These are phyloP conservation scores for Kurtzmaniella quercitrusa DNA, from an alignment of 1,139 yeast genomes.

Conservation along the genomic window DNA sequence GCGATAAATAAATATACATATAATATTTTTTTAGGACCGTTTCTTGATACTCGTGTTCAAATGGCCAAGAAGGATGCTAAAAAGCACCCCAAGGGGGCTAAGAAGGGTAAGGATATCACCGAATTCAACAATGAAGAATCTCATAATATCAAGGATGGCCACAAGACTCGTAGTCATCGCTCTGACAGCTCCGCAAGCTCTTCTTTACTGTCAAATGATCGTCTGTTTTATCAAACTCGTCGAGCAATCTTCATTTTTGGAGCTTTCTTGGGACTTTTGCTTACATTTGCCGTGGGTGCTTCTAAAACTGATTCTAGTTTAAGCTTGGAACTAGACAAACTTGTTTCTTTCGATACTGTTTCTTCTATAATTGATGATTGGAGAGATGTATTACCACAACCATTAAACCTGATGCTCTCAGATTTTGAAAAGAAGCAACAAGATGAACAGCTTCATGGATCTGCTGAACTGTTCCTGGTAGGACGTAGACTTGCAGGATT, in stretches of 20 bases:
- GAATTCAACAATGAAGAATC: background rate
- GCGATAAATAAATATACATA: background rate
- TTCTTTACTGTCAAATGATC: background rate
- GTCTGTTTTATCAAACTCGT: constrained; percentile 33
- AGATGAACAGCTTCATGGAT: constrained; percentile 40
- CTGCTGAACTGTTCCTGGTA: constrained; percentile 83
- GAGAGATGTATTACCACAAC: constrained; percentile 64
- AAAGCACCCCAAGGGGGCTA: background rate
- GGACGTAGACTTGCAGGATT: constrained; percentile 62
- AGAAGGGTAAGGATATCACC: background rate
- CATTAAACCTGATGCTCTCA: constrained; percentile 55
- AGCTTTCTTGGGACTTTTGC: constrained; percentile 61
- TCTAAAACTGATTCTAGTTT: constrained; percentile 34
- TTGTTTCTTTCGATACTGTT: constrained; percentile 51
- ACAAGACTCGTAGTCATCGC: background rate
- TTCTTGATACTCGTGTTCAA: background rate
- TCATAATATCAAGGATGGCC: background rate
- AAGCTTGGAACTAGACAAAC: constrained; percentile 45
- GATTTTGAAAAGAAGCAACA: constrained; percentile 41
- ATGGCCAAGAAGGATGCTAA: constrained; percentile 1
- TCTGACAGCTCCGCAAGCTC: background rate
- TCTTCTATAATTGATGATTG: constrained; percentile 56
- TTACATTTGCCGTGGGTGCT: constrained; percentile 62
- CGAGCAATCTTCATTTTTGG: constrained; percentile 52
- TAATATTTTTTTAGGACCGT: background rate